phyloP scores from a whole-genome alignment of 1,284 basidiomycete species.

The Puccinia sorghi region DNA sequence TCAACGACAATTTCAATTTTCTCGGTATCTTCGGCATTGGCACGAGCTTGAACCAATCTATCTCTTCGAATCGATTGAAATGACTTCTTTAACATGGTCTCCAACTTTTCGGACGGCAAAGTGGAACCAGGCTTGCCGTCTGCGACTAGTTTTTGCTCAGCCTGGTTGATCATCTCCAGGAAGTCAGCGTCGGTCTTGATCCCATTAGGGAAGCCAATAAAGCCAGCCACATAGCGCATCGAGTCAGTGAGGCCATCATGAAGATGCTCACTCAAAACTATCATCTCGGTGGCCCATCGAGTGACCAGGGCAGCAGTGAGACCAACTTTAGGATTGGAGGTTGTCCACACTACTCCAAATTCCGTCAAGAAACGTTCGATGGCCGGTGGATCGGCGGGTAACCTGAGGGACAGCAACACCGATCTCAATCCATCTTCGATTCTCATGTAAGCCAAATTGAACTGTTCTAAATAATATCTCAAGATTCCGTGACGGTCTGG shows the following conservation, averaged over 20 bases:
- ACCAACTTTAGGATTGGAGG: constrained; percentile 70
- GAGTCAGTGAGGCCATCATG: constrained; percentile 51
- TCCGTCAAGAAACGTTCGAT: constrained; percentile 68
- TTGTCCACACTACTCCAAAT: constrained; percentile 84
- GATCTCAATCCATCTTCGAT: constrained; percentile 85
- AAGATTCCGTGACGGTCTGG: constrained; percentile 72
- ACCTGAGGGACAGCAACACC: constrained; percentile 77
- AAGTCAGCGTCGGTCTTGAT: constrained; percentile 25
- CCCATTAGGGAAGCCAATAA: constrained; percentile 25
- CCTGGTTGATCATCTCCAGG: not conserved
- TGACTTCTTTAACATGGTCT: constrained; percentile 27
- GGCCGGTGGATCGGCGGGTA: constrained; percentile 67
- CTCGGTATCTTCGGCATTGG: constrained; percentile 71
- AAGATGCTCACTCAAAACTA: constrained; percentile 72
- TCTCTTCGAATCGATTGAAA: constrained; percentile 39
- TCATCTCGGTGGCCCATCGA: constrained; percentile 77
- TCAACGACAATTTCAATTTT: constrained; percentile 65
- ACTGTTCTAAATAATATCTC: constrained; percentile 79
- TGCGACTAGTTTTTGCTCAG: not conserved
- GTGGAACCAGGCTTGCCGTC: not conserved
- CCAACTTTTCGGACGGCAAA: constrained; percentile 25
- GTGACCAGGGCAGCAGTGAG: constrained; percentile 76
- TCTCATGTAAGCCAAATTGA: constrained; percentile 76
- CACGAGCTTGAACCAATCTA: constrained; percentile 63
- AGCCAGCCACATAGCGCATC: constrained; percentile 38